Percentiles rank a stretch among this genome's conserved stretches.
Conservation (phyloP, 208 protist genomes). For the Acanthamoeba royreba region DNA sequence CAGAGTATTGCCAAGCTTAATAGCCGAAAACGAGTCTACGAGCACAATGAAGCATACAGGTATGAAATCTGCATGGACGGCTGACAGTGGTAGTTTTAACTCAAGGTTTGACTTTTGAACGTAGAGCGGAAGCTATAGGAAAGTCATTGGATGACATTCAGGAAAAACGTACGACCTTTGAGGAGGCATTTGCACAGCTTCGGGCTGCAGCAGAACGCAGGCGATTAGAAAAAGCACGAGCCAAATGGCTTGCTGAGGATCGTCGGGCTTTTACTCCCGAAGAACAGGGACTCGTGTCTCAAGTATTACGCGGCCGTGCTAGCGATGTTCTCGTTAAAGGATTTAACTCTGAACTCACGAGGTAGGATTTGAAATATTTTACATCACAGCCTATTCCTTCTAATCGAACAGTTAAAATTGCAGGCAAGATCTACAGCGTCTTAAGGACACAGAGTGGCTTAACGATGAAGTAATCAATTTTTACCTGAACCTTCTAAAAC, state of each 20-base stretch:
- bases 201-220: not conserved
- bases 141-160: not conserved
- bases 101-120: too few species aligned
- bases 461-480: constrained; percentile 78
- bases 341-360: not conserved
- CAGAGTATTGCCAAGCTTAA: not conserved
- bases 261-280: not conserved
- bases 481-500: constrained; percentile 60
- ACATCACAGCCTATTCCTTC: too few species aligned
- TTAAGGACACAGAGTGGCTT: constrained; percentile 54
- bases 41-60: not conserved
- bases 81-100: not conserved
- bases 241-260: not conserved
- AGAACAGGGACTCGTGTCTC: not conserved
- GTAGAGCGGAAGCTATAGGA: not conserved
- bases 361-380: too few species aligned
- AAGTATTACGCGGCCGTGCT: not conserved
- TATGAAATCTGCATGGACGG: not conserved
- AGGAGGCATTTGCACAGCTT: not conserved
- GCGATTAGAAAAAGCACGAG: not conserved
- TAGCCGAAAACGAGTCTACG: not conserved
- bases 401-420: too few species aligned
- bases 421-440: not conserved
- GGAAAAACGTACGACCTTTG: not conserved
- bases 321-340: not conserved